Percentiles rank a stretch among this genome's conserved stretches.
phyloP scores from a whole-genome alignment of 1,139 yeast species.

The Candida sp. region DNA sequence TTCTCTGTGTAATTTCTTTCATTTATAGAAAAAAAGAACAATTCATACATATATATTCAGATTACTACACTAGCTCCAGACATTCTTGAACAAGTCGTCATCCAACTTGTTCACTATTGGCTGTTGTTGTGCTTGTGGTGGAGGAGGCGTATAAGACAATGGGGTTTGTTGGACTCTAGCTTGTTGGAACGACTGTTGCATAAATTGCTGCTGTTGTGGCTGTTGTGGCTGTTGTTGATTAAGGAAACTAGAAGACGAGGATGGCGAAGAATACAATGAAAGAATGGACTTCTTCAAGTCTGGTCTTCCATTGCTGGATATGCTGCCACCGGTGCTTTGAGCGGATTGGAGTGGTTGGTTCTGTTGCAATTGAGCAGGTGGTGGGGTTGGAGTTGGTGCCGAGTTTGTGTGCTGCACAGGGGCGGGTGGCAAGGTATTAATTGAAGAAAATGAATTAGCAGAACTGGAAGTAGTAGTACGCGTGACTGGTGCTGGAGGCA shows the following conservation, averaged over 20 bases:
- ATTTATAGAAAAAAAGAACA: background rate
- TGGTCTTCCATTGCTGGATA: conserved; percentile 34
- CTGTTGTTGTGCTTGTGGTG: conserved; percentile 9
- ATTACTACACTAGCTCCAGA: conserved; percentile 48
- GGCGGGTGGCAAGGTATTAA: background rate
- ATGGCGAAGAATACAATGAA: conserved; percentile 83
- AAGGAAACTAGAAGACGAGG: conserved; percentile 38
- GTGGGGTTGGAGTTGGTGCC: conserved; percentile 4
- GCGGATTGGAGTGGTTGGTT: conserved; percentile 24
- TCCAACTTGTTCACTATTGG: conserved; percentile 27
- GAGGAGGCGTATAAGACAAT: conserved; percentile 2
- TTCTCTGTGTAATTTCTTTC: background rate
- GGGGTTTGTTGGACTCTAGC: conserved; percentile 1
- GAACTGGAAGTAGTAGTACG: background rate
- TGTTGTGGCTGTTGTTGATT: conserved; percentile 24
- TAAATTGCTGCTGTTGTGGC: conserved; percentile 7
- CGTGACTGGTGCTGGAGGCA: background rate
- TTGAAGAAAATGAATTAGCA: background rate
- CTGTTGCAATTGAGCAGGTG: conserved; percentile 10
- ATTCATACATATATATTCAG: background rate
- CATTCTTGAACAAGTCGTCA: conserved; percentile 55
- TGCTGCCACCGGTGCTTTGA: conserved; percentile 41
- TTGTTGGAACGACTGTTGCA: background rate
- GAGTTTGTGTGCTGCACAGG: background rate
- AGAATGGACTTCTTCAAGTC: conserved; percentile 91